Evolutionary conservation across 2,329 filamentous ascomycete genomes (phyloP), one percentile per base, ranked within the genome.

Genomic region (Colletotrichum salicis): DNA sequence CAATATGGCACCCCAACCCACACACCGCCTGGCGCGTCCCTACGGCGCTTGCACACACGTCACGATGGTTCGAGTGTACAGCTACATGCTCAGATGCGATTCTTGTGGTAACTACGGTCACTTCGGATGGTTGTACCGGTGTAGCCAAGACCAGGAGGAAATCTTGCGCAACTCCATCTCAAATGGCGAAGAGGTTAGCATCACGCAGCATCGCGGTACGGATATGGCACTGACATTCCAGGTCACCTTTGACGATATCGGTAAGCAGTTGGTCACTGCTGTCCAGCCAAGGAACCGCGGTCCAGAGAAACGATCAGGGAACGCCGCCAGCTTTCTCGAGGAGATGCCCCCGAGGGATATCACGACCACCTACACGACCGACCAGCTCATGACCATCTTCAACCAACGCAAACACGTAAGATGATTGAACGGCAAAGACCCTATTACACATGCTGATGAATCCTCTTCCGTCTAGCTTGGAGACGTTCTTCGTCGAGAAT

Each of bases 61-160:
- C 57, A 90, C 86, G 67, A 91, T 94, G 87, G 88, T 89, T 11
- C 89, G 92, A 33, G 80, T 94, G 56, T 93, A 91, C 76, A 87
- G 86, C 41, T 70, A 81, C 24, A 78, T 84, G 33, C 79, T 84
- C 58, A 77, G 79, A 22, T 96, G 94, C 81, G 81, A 86, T 8
- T 77, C 85, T 29, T 96, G 94, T 76, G 82, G 83, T 51, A 81
- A 82, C 52, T 79, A 80, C 1, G 88, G 91, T 0, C 81, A 85
- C 19, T 85, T 91, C 64, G 92, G 93, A 31, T 96, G 92, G 89
- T 82, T 96, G 27, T 96, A 94, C 79, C 85, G 87, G 71, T 96
- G 94, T 80, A 88, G 86, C 13, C 89, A 93, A 78, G 93, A 95
- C 76, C 83, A 83, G 12, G 85, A 88, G 35, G 77, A 77, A 27